Conservation (phyloP, 805 yeast species). For the Diddensiella santjacobensis region DNA sequence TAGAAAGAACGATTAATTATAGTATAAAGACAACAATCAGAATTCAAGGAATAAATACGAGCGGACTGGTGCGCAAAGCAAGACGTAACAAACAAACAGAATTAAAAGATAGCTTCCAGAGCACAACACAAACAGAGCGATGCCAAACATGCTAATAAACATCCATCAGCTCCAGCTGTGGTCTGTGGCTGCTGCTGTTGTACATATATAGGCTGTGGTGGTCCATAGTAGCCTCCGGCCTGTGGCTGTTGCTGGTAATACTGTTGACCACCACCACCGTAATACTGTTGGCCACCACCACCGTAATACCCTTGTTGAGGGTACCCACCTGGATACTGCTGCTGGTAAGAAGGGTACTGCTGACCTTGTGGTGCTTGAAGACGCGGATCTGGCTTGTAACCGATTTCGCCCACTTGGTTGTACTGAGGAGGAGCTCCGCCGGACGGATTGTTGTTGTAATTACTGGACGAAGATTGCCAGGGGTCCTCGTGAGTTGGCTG, state of each 20-base stretch:
- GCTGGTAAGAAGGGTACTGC: conserved; percentile 5
- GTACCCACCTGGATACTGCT: conserved; percentile 1
- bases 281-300: conserved; percentile 13
- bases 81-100: no score
- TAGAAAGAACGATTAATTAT: no score
- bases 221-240: conserved; percentile 16
- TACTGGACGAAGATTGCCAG: background rate
- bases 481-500: conserved; percentile 1
- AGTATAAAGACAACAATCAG: no score
- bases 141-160: conserved; percentile 23
- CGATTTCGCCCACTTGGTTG: background rate
- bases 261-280: conserved; percentile 16
- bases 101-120: conserved; percentile 22
- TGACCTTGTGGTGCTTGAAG: conserved; percentile 7
- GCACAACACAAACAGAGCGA: conserved; percentile 29
- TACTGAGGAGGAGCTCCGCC: conserved; percentile 1
- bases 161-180: conserved; percentile 14
- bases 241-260: conserved; percentile 15
- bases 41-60: no score
- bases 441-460: background rate
- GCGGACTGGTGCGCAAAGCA: no score
- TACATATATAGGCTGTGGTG: conserved; percentile 21
- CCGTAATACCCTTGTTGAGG: conserved; percentile 15
- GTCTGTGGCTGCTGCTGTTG: conserved; percentile 18
- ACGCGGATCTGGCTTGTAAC: background rate